Evolutionary conservation across 1,284 basidiomycete genomes (phyloP).

Genomic region (Puccinia novopanici): DNA sequence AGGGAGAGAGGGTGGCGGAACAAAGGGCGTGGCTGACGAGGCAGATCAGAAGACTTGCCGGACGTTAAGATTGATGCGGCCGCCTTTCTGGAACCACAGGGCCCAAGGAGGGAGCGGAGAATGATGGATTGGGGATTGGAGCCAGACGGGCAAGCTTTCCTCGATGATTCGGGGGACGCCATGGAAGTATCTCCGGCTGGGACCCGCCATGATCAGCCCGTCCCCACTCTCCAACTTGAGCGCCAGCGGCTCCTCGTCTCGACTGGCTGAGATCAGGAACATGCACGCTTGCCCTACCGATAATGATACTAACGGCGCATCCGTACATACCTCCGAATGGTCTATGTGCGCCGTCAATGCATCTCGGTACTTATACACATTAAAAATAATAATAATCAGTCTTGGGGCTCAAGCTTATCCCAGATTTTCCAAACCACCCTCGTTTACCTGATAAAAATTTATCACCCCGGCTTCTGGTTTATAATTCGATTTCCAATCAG

Average conservation of each 20-base stretch:
- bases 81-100: constrained; percentile 27
- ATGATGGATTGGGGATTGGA: neutral
- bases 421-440: too few species aligned
- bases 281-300: constrained; percentile 34
- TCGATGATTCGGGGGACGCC: constrained; percentile 46
- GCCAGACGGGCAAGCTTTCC: constrained; percentile 30
- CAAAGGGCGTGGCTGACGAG: too few species aligned
- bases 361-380: constrained; percentile 31
- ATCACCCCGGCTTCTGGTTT: constrained; percentile 40
- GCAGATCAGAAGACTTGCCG: constrained; percentile 43
- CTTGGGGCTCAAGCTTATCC: too few species aligned
- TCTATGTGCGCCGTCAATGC: constrained; percentile 43
- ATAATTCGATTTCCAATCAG: constrained; percentile 29
- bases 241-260: constrained; percentile 33
- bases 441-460: constrained; percentile 46
- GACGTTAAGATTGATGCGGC: constrained; percentile 40
- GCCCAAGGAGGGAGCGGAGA: neutral
- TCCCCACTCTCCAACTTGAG: constrained; percentile 42
- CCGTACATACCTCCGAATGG: constrained; percentile 39
- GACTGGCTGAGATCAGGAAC: constrained; percentile 27
- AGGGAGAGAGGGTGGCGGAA: too few species aligned
- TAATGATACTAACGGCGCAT: constrained; percentile 38
- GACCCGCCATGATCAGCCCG: constrained; percentile 43
- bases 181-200: constrained; percentile 36
- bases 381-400: too few species aligned